Evolutionary conservation across 2,329 filamentous ascomycete genomes (phyloP), one percentile per base, ranked within the genome.

Genomic region (Coniella lustricola): DNA sequence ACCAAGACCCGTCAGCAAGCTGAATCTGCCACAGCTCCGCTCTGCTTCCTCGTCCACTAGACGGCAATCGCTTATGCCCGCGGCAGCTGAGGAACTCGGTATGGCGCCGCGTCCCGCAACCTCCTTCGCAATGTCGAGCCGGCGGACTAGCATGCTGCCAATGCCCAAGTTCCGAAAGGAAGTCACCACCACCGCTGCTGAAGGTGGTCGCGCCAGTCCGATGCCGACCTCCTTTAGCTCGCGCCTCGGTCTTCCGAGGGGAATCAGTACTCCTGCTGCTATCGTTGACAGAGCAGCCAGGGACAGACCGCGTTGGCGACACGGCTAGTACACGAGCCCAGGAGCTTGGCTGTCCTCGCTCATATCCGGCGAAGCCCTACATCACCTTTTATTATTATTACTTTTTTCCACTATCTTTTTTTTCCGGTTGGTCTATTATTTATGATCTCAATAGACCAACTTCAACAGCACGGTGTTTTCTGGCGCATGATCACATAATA

Each of bases 131-230:
- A 64, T 66, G 17, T 69, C 65, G 38, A 42, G 40, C 49, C 67
- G 78, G 51, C 73, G 79, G 25, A 68, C 64, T 4, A 81, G 78
- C 56, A 58, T 82, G 49, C 64, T 83, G 18, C 77, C 79, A 16
- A 67, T 74, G 48, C 68, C 73, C 0, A 71, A 60, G 44, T 34
- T 44, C 35, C 40, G 17, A 7, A 52, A n/a, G 32, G 50, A 52
- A 17, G 35, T 34, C 25, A 52, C 33, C 13, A 29, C 25, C 10
- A 10, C 25, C 25, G 25, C 25, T 5, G 25, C 5, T 29, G 44
- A 29, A 14, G 36, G 37, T 10, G 50, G 51, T 8, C 51, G 51
- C 9, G 40, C 49, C 20, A 53, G 48, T 37, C 51, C 50, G 12
- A 31, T 50, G 43, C 50, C 50, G n/a, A 20, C 38, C 13, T 7